phyloP scores from a whole-genome alignment of 805 yeast species.

The Groenewaldozyma tartarivorans region DNA sequence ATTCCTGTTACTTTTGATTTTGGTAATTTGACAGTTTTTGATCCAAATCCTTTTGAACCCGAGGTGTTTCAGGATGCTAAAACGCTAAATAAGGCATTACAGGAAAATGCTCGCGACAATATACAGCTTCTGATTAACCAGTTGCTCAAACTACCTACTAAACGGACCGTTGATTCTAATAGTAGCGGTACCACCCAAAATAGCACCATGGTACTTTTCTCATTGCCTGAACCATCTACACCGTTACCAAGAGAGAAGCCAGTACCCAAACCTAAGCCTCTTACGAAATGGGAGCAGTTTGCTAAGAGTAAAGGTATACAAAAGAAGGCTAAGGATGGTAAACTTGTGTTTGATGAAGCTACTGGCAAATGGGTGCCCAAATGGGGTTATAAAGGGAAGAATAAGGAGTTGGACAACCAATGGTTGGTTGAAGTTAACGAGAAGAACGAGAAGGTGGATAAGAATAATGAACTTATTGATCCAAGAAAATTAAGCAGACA shows the following conservation, averaged over 20 bases:
- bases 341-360: constrained; percentile 81
- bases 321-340: constrained; percentile 83
- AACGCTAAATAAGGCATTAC: constrained; percentile 54
- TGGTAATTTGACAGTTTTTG: constrained; percentile 86
- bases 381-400: constrained; percentile 96
- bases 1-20: constrained; percentile 84
- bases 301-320: constrained; percentile 93
- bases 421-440: constrained; percentile 96
- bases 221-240: constrained; percentile 75
- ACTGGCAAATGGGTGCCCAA: constrained; percentile 93
- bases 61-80: constrained; percentile 43
- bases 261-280: constrained; percentile 83
- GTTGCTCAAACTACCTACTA: constrained; percentile 78
- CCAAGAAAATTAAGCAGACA: constrained; percentile 76
- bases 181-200: constrained; percentile 44
- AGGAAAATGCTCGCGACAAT: constrained; percentile 73
- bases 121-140: constrained; percentile 88
- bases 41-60: constrained; percentile 74
- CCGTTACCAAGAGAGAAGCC: constrained; percentile 91
- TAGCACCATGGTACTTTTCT: constrained; percentile 72
- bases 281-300: constrained; percentile 94
- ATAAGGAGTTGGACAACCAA: constrained; percentile 77
- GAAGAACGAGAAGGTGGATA: constrained; percentile 30
- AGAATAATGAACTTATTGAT: constrained; percentile 43
- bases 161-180: constrained; percentile 69